Evolutionary conservation across 2,329 filamentous ascomycete species (phyloP), one percentile per base, ranked within the genome.

Genomic region (Aspergillus bombycis): DNA sequence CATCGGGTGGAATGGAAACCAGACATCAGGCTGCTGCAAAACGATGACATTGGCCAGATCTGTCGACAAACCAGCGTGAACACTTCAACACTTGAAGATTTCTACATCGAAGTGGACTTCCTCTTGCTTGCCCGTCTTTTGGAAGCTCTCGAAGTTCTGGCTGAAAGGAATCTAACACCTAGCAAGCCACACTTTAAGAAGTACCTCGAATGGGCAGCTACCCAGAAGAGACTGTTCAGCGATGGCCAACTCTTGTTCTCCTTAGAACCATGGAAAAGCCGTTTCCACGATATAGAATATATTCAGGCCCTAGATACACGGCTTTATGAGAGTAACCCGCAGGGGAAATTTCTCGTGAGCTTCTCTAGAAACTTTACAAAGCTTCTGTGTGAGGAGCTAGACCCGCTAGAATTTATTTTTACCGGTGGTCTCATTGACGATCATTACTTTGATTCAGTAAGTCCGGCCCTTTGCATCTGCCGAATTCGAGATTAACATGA

Each of bases 201-300:
- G 21, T 67, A 67, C 26, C 38, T 67, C 45, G 52, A 57, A 12
- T 67, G 65, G 65, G 53, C 63, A 46, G 41, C 11, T 14, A 23
- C 45, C 14, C 58, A 58, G 16, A 34, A 61, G 16, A 26, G 30
- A 21, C 34, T 41, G 1, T 12, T 61, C 11, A 21, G 41, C 12
- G 34, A 53, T 16, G 28, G 46, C 5, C 43, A 46, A 21, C 26
- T 45, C 8, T n/a, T 16, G 10, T 61, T 57, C 16, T 38, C 58
- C 10, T n/a, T 3, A 21, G 45, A 58, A 19, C 58, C 58, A 3
- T 64, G 62, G 62, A 54, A 5, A 6, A 54, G 26, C 19, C 58
- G 58, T 14, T 30, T 64, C 3, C 34, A 58, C 16, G 58, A 64
- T 30, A n/a, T n/a, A 4, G 19, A 23, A 8, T 61, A 36, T 12